phyloP scores from a whole-genome alignment of 495 filamentous ascomycete species.

The Penicillium argentinense region DNA sequence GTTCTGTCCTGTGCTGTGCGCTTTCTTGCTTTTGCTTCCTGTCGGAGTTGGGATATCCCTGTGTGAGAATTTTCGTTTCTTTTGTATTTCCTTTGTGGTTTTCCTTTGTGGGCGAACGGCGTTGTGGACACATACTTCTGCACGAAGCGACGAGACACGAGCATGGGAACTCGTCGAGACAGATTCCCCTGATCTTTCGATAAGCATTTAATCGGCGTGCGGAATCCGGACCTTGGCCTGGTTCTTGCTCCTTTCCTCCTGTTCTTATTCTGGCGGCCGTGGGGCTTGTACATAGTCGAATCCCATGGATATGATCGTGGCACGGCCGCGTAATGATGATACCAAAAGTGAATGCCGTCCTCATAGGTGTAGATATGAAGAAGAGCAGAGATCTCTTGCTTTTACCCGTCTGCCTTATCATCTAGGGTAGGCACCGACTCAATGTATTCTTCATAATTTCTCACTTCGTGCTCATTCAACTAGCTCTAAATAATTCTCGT shows the following conservation, averaged over 20 bases:
- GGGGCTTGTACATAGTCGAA: no score
- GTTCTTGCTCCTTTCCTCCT: slow-evolving; percentile 17
- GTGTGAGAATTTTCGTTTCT: slow-evolving; percentile 18
- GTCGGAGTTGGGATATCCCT: slow-evolving; percentile 24
- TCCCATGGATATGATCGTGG: no score
- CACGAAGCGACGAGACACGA: slow-evolving; percentile 34
- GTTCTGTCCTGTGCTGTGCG: background rate
- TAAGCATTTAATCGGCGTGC: slow-evolving; percentile 33
- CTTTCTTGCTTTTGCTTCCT: slow-evolving; percentile 19
- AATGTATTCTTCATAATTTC: no score
- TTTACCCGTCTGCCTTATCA: no score
- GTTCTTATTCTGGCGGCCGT: no score
- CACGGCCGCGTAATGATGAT: no score
- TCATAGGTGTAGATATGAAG: no score
- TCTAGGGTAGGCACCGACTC: no score
- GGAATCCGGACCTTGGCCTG: slow-evolving; percentile 16
- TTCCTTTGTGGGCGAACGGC: slow-evolving; percentile 20
- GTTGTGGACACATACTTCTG: slow-evolving; percentile 24
- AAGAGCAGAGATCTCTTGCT: no score
- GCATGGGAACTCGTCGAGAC: slow-evolving; percentile 15
- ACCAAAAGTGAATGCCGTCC: no score
- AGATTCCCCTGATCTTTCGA: slow-evolving; percentile 17
- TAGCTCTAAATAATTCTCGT: no score
- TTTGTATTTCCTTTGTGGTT: slow-evolving; percentile 19
- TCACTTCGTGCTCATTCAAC: no score